phyloP scores from a whole-genome alignment of 1,284 basidiomycete species.

The Ganoderma resinaceum region DNA sequence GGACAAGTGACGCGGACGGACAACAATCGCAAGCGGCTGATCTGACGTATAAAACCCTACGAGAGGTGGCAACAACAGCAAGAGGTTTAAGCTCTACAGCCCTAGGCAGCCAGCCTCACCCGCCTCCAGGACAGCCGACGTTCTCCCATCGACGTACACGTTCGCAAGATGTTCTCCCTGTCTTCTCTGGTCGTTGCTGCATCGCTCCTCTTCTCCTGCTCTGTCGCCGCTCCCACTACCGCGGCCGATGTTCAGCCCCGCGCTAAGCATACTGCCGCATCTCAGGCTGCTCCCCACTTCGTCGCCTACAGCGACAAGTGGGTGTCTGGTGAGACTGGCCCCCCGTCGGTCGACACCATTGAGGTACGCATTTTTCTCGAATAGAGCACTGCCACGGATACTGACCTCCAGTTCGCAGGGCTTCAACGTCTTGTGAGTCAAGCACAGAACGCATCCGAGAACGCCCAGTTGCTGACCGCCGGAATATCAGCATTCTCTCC shows the following conservation, averaged over 20 bases:
- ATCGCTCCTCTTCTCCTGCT: slow-evolving; percentile 26
- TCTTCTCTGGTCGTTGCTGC: slow-evolving; percentile 25
- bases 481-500: slow-evolving; percentile 45
- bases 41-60: neutral
- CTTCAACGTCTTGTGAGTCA: slow-evolving; percentile 54
- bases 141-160: neutral
- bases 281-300: neutral
- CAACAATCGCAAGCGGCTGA: neutral
- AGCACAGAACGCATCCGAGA: neutral
- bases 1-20: neutral
- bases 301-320: slow-evolving; percentile 42
- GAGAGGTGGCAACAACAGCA: neutral
- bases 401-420: slow-evolving; percentile 41
- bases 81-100: neutral
- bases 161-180: slow-evolving; percentile 24
- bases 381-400: neutral
- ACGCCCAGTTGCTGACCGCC: neutral
- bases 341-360: slow-evolving; percentile 45
- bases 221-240: neutral
- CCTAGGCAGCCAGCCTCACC: neutral
- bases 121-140: neutral
- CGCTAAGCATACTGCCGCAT: neutral
- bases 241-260: neutral
- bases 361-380: slow-evolving; percentile 36
- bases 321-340: slow-evolving; percentile 46